These are phyloP conservation scores for Hypomyces perniciosus DNA, from an alignment of 2,329 filamentous ascomycete species.

Conservation along the genomic window DNA sequence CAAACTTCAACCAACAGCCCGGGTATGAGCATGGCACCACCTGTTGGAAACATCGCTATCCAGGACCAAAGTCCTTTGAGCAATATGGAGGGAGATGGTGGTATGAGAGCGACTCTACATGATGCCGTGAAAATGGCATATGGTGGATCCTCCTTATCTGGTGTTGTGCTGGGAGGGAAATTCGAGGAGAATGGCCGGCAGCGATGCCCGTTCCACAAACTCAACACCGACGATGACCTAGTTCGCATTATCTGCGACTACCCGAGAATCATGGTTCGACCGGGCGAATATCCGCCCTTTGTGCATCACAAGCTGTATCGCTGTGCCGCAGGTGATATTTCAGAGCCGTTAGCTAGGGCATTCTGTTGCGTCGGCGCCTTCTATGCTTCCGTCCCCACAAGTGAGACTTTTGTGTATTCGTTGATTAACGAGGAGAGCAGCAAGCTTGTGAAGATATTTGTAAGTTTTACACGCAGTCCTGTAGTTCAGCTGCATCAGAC, in stretches of 20 bases:
- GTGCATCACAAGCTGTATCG: constrained; percentile 13
- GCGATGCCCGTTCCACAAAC: not conserved
- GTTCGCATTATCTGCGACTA: constrained; percentile 9
- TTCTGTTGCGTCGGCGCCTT: not conserved
- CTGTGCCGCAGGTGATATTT: constrained; percentile 9
- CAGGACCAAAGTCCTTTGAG: not conserved
- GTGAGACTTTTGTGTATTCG: not conserved
- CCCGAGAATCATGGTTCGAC: constrained; percentile 9
- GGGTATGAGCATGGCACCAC: not conserved
- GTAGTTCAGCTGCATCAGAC: too few species aligned
- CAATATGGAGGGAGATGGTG: not conserved
- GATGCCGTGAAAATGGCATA: not conserved
- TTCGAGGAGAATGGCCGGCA: not conserved
- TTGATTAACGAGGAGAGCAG: constrained; percentile 11
- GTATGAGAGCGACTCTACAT: not conserved
- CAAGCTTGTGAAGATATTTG: constrained; percentile 3
- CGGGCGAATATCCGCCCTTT: constrained; percentile 12
- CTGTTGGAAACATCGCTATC: not conserved
- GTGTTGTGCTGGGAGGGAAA: not conserved
- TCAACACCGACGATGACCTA: constrained; percentile 5
- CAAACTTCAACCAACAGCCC: too few species aligned
- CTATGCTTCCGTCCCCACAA: not conserved
- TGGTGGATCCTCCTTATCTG: not conserved
- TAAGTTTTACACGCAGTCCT: too few species aligned
- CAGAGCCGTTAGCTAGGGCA: constrained; percentile 10